These are phyloP conservation scores for Dioszegia crocea DNA, from an alignment of 768 basidiomycete species.

Conservation along the genomic window DNA sequence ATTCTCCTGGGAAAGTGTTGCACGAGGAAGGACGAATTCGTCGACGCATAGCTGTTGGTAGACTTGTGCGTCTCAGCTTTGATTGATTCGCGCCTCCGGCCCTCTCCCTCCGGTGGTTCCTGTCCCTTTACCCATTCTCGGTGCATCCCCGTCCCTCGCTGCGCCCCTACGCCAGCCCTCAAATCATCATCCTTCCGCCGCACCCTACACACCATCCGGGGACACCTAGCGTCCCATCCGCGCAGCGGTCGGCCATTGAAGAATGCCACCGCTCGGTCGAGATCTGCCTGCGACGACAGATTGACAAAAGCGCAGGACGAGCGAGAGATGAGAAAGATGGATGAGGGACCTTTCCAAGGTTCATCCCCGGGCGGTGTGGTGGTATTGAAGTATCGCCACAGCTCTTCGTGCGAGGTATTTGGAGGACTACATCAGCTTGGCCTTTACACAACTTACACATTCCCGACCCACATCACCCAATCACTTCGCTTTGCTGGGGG, in stretches of 20 bases:
- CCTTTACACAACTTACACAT: slow-evolving; percentile 55
- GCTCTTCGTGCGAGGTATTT: slow-evolving; percentile 76
- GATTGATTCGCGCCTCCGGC: slow-evolving; percentile 31
- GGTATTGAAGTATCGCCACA: slow-evolving; percentile 75
- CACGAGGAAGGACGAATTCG: slow-evolving; percentile 72
- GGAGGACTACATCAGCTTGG: slow-evolving; percentile 45
- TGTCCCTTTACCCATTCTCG: slow-evolving; percentile 63
- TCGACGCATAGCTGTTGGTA: slow-evolving; percentile 71
- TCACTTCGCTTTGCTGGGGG: slow-evolving; percentile 64
- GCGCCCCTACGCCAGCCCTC: slow-evolving; percentile 83
- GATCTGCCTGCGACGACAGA: slow-evolving; percentile 62
- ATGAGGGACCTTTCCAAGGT: slow-evolving; percentile 61
- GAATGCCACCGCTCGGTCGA: slow-evolving; percentile 63
- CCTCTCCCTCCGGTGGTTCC: slow-evolving; percentile 43
- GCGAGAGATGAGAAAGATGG: slow-evolving; percentile 89
- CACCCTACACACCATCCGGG: slow-evolving; percentile 74
- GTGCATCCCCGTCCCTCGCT: slow-evolving; percentile 82
- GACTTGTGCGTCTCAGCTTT: slow-evolving; percentile 53
- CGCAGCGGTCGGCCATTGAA: slow-evolving; percentile 73
- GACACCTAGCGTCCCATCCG: slow-evolving; percentile 66
- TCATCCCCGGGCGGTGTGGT: slow-evolving; percentile 30
- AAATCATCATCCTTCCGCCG: slow-evolving; percentile 77
- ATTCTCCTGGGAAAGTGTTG: slow-evolving; percentile 79
- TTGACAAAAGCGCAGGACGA: slow-evolving; percentile 94
- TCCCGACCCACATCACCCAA: slow-evolving; percentile 97